Evolutionary conservation across 495 filamentous ascomycete genomes (phyloP).

Genomic region (Tuber magnatum): DNA sequence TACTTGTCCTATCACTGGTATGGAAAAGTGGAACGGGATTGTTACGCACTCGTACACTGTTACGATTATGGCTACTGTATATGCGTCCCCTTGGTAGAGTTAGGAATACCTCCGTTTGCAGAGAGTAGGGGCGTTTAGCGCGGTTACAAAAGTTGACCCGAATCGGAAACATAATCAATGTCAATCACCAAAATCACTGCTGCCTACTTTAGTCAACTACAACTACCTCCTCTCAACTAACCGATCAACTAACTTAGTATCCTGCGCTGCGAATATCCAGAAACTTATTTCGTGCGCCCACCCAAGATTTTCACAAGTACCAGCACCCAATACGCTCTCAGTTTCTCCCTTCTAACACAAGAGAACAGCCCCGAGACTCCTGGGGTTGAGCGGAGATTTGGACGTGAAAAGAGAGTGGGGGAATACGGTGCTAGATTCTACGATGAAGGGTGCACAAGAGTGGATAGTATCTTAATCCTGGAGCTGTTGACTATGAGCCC

Average conservation of each 20-base stretch:
- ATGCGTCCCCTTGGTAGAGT: neutral
- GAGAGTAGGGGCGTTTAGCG: neutral
- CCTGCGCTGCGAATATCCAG: neutral
- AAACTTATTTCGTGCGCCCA: neutral
- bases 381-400: neutral
- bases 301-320: neutral
- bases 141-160: neutral
- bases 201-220: neutral
- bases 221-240: neutral
- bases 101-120: neutral
- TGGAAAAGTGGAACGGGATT: too few relatives aligned
- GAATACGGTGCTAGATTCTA: neutral
- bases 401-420: neutral
- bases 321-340: neutral
- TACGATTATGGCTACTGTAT: too few relatives aligned
- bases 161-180: neutral
- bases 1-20: too few relatives aligned
- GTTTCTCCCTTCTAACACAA: neutral
- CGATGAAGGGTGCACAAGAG: neutral
- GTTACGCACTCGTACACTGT: too few relatives aligned
- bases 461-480: neutral
- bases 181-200: neutral
- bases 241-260: neutral
- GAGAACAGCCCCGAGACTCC: neutral
- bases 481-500: neutral